Percentiles rank a stretch among this genome's conserved stretches.
Evolutionary conservation across 2,329 filamentous ascomycete genomes (phyloP).

Genomic region (Hymenoscyphus linearis): DNA sequence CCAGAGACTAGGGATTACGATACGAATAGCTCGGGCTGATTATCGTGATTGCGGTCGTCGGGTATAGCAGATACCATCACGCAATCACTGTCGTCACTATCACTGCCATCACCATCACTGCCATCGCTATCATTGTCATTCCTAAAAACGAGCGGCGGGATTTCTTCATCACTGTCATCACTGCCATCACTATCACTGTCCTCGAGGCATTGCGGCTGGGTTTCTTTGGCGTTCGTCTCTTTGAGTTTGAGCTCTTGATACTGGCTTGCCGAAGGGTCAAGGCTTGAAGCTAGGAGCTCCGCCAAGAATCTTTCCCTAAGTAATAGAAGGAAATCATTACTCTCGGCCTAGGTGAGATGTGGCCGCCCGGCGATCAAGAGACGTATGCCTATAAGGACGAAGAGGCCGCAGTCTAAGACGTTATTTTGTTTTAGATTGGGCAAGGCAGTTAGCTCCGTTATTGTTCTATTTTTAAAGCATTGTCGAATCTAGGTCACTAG

Average conservation of each 20-base stretch:
- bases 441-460: not conserved
- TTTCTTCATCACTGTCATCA: too few species aligned
- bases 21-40: too few species aligned
- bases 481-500: constrained; percentile 8
- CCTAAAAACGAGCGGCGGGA: too few species aligned
- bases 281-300: not conserved
- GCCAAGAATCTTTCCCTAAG: constrained; percentile 15
- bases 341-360: constrained; percentile 11
- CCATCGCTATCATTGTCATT: too few species aligned
- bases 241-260: not conserved
- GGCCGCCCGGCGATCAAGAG: constrained; percentile 4
- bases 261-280: not conserved
- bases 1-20: not conserved
- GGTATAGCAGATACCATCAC: not conserved
- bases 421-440: not conserved
- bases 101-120: too few species aligned
- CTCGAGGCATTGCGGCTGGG: not conserved
- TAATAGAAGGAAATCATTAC: constrained; percentile 10
- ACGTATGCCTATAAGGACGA: not conserved
- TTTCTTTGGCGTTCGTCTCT: not conserved
- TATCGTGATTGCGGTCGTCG: too few species aligned
- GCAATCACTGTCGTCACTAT: not conserved
- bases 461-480: not conserved
- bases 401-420: not conserved
- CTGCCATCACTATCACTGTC: too few species aligned